Evolutionary conservation across 495 filamentous ascomycete species (phyloP).

Genomic region (Penicillium chermesinum): DNA sequence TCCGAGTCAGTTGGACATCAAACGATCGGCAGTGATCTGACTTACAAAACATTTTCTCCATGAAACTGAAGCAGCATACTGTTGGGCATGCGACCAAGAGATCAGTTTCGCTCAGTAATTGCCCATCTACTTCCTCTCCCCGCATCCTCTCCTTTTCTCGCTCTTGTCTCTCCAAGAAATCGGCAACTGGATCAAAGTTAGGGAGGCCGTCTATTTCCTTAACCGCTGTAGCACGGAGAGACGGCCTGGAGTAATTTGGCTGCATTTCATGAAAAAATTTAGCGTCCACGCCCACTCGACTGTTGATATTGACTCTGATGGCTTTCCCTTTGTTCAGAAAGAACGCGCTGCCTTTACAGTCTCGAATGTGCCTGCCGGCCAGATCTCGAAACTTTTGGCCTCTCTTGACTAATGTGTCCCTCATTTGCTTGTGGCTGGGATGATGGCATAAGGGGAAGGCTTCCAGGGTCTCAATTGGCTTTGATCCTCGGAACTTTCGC

Average conservation of each 20-base stretch:
- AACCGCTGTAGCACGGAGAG: constrained; percentile 7
- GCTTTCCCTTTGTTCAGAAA: constrained; percentile 23
- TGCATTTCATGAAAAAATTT: constrained; percentile 22
- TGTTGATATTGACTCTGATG: constrained; percentile 21
- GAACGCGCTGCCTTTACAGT: constrained; percentile 23
- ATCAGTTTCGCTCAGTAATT: constrained; percentile 20
- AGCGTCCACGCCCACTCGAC: constrained; percentile 21
- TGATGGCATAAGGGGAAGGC: constrained; percentile 27
- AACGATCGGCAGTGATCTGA: constrained; percentile 4
- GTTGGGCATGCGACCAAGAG: constrained; percentile 23
- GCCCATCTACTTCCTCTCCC: constrained; percentile 13
- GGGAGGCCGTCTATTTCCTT: constrained; percentile 11
- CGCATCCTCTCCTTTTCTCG: constrained; percentile 22
- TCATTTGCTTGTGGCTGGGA: constrained; percentile 12
- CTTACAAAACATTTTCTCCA: constrained; percentile 27
- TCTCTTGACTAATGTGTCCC: constrained; percentile 17
- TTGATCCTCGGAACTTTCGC: constrained; percentile 26
- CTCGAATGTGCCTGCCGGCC: constrained; percentile 14
- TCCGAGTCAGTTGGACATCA: constrained; percentile 11
- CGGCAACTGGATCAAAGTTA: constrained; percentile 12
- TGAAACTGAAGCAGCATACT: constrained; percentile 25
- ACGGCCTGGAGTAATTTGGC: constrained; percentile 27
- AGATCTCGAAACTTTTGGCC: constrained; percentile 25
- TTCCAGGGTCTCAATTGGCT: constrained; percentile 22
- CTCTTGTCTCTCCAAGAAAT: constrained; percentile 16